These are phyloP conservation scores for Bullera alba DNA, from an alignment of 768 basidiomycete genomes.

Conservation along the genomic window DNA sequence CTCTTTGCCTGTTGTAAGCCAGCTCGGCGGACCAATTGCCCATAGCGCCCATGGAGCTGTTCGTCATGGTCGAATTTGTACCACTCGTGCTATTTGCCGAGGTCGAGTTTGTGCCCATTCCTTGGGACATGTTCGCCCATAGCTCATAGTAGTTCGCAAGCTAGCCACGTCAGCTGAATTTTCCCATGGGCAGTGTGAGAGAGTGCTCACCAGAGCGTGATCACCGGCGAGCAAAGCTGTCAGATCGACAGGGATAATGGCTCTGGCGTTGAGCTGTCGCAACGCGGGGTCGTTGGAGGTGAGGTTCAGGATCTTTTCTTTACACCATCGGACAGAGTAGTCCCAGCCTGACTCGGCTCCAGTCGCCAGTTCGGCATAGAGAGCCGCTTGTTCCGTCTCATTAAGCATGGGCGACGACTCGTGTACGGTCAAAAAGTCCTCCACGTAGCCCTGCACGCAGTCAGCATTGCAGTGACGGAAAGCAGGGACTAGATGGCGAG, in stretches of 20 bases:
- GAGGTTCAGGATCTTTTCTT: slow-evolving; percentile 48
- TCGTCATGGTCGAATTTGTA: slow-evolving; percentile 6
- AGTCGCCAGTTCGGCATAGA: slow-evolving; percentile 82
- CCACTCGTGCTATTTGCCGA: slow-evolving; percentile 5
- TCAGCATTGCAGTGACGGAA: not conserved
- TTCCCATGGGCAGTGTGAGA: not conserved
- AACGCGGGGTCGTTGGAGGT: slow-evolving; percentile 56
- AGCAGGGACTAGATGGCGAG: not conserved
- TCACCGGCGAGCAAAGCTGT: slow-evolving; percentile 73
- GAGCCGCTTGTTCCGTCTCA: slow-evolving; percentile 54
- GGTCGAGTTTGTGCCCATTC: not conserved
- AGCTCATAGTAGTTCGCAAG: slow-evolving; percentile 41
- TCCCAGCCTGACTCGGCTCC: slow-evolving; percentile 69
- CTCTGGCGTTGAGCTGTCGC: slow-evolving; percentile 63
- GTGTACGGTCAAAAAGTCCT: slow-evolving; percentile 74
- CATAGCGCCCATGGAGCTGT: slow-evolving; percentile 11
- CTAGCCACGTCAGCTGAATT: slow-evolving; percentile 1
- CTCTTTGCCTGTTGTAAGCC: slow-evolving; percentile 54
- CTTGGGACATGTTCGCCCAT: slow-evolving; percentile 17
- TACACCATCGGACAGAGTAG: slow-evolving; percentile 47
- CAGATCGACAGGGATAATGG: slow-evolving; percentile 65
- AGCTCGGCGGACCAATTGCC: slow-evolving; percentile 34
- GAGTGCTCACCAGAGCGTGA: slow-evolving; percentile 11
- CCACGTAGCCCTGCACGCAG: slow-evolving; percentile 37
- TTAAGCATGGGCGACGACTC: slow-evolving; percentile 55